A percentile compares a stretch with the other conserved stretches of the same genome.
These are phyloP conservation scores for Microcyclosporella mali DNA, from an alignment of 2,329 filamentous ascomycete species.

Conservation along the genomic window DNA sequence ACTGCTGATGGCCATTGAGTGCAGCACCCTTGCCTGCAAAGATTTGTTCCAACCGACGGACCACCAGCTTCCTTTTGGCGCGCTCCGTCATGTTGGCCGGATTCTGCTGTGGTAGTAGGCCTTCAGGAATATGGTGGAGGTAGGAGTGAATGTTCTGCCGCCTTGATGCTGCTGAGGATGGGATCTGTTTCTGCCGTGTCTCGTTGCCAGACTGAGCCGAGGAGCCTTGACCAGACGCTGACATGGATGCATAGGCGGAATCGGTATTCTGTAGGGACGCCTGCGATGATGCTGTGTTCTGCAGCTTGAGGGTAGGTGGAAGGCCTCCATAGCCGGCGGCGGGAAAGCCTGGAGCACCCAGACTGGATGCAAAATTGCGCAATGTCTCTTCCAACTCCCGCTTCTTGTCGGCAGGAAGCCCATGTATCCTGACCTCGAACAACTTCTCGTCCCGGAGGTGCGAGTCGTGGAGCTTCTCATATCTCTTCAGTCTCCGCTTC, in stretches of 20 bases:
- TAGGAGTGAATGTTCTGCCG: slow-evolving; percentile 63
- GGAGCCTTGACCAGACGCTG: slow-evolving; percentile 42
- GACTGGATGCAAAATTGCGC: slow-evolving; percentile 60
- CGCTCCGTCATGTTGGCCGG: slow-evolving; percentile 59
- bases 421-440: slow-evolving; percentile 76
- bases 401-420: slow-evolving; percentile 65
- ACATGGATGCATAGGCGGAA: slow-evolving; percentile 59
- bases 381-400: slow-evolving; percentile 69
- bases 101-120: slow-evolving; percentile 55
- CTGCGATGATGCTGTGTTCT: slow-evolving; percentile 57
- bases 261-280: slow-evolving; percentile 41
- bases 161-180: slow-evolving; percentile 27
- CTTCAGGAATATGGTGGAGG: slow-evolving; percentile 64
- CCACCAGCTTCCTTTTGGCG: slow-evolving; percentile 69
- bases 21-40: slow-evolving; percentile 64
- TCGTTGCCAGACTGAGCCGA: slow-evolving; percentile 33
- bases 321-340: slow-evolving; percentile 31
- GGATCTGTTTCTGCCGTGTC: slow-evolving; percentile 20
- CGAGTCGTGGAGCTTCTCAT: slow-evolving; percentile 60
- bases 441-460: slow-evolving; percentile 68
- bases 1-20: slow-evolving; percentile 42
- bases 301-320: slow-evolving; percentile 46
- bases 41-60: slow-evolving; percentile 69
- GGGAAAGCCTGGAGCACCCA: slow-evolving; percentile 46
- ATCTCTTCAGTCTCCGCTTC: slow-evolving; percentile 65